Evolutionary conservation across 306 rosid species (phyloP).

Genomic region (Abrus precatorius): DNA sequence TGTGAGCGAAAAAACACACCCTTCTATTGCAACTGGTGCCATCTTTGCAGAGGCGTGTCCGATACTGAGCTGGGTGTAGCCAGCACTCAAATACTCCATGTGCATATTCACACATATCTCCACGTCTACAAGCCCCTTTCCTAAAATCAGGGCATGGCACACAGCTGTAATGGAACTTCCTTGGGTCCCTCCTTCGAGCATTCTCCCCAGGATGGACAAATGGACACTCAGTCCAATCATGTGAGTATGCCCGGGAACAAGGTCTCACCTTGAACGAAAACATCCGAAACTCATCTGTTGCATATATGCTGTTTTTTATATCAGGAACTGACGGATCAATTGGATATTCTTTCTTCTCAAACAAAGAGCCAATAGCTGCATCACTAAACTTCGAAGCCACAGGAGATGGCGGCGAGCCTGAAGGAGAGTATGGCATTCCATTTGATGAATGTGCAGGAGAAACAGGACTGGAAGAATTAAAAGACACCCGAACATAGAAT

Average conservation of each 20-base stretch:
- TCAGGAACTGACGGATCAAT: constrained; percentile 90
- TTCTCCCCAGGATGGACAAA: constrained; percentile 96
- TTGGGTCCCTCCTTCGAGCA: constrained; percentile 91
- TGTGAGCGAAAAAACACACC: constrained; percentile 90
- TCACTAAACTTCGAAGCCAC: constrained; percentile 55
- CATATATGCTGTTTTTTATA: constrained; percentile 83
- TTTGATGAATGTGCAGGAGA: constrained; percentile 58
- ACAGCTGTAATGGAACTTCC: constrained; percentile 88
- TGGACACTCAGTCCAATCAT: constrained; percentile 97
- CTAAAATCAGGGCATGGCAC: constrained; percentile 91
- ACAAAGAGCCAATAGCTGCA: constrained; percentile 51
- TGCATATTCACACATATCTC: constrained; percentile 94
- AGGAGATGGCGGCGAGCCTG: constrained; percentile 63
- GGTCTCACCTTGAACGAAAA: constrained; percentile 90
- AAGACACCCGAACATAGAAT: constrained; percentile 52
- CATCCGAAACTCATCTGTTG: constrained; percentile 90
- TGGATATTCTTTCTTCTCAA: constrained; percentile 81
- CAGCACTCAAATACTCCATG: constrained; percentile 95
- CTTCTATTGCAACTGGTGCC: constrained; percentile 78
- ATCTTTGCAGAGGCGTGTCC: constrained; percentile 89
- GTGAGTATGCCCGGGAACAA: constrained; percentile 91
- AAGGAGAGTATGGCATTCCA: constrained; percentile 61
- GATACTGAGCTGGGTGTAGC: constrained; percentile 95
- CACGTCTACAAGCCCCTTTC: constrained; percentile 84
- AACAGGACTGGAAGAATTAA: constrained; percentile 55